Evolutionary conservation across 371 early-diverging fungal genomes (phyloP).

Genomic region (Zancudomyces culisetae): DNA sequence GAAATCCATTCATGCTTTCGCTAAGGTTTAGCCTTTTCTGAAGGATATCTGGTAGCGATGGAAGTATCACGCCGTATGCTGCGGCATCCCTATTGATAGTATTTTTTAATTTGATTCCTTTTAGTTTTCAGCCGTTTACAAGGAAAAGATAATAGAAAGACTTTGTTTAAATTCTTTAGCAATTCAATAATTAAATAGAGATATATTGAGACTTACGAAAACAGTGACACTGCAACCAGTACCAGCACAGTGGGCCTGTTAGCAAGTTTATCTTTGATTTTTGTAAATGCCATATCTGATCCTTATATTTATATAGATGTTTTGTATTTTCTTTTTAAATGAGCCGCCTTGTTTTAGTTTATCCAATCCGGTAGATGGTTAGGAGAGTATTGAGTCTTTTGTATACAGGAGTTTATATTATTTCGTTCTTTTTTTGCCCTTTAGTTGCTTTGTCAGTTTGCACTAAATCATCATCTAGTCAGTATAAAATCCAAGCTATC

Average conservation of each 20-base stretch:
- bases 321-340: too few relatives aligned
- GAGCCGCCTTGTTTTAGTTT: too few relatives aligned
- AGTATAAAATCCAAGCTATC: too few relatives aligned
- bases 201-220: neutral
- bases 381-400: too few relatives aligned
- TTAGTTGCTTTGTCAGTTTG: too few relatives aligned
- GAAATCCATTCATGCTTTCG: conserved; percentile 41
- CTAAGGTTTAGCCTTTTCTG: conserved; percentile 40
- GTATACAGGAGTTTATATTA: too few relatives aligned
- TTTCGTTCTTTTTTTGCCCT: too few relatives aligned
- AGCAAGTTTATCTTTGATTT: neutral
- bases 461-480: too few relatives aligned
- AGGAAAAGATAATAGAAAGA: neutral
- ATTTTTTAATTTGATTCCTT: too few relatives aligned
- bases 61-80: conserved; percentile 64
- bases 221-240: neutral
- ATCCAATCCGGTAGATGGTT: too few relatives aligned
- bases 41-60: conserved; percentile 59
- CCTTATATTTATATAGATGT: too few relatives aligned
- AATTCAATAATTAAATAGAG: neutral
- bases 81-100: conserved; percentile 34
- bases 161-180: neutral
- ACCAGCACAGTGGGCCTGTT: neutral
- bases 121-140: neutral
- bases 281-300: too few relatives aligned